These are phyloP conservation scores for Yamadazyma aaseri DNA, from an alignment of 1,139 yeast species.

Conservation along the genomic window DNA sequence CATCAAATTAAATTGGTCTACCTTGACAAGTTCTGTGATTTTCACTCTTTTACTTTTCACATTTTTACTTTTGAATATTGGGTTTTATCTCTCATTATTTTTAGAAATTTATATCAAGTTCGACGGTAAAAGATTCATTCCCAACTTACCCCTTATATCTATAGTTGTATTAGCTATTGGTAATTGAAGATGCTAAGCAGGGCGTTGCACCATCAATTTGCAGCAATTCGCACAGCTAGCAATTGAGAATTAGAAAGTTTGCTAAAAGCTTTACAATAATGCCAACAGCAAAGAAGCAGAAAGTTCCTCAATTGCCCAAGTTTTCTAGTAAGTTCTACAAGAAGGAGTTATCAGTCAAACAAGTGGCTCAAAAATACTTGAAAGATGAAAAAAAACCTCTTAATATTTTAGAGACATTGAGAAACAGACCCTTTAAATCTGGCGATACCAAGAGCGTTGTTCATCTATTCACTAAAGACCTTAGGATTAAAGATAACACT, in stretches of 20 bases:
- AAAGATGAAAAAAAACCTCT: conserved; percentile 27
- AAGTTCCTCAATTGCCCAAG: conserved; percentile 13
- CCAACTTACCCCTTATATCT: no score
- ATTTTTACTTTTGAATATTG: no score
- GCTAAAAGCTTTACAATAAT: conserved; percentile 3
- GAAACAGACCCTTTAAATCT: conserved; percentile 1
- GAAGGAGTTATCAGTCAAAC: conserved; percentile 11
- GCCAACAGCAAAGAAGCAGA: conserved; percentile 14
- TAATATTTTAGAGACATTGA: conserved; percentile 10
- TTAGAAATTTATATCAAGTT: no score
- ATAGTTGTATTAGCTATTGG: no score
- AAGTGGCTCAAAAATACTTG: conserved; percentile 18
- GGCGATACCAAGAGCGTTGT: conserved; percentile 20
- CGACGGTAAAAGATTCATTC: no score
- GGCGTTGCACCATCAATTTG: no score
- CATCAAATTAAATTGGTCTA: no score
- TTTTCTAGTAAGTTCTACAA: conserved; percentile 20
- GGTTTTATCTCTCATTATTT: no score
- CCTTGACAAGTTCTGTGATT: no score
- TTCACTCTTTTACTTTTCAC: no score
- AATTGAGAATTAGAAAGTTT: not conserved
- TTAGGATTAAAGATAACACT: conserved; percentile 40
- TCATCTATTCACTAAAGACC: conserved; percentile 46
- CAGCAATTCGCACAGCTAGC: conserved; percentile 4
- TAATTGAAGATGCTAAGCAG: no score